Conservation (phyloP, 2,329 filamentous ascomycete genomes). For the Curvularia eragrostidis region DNA sequence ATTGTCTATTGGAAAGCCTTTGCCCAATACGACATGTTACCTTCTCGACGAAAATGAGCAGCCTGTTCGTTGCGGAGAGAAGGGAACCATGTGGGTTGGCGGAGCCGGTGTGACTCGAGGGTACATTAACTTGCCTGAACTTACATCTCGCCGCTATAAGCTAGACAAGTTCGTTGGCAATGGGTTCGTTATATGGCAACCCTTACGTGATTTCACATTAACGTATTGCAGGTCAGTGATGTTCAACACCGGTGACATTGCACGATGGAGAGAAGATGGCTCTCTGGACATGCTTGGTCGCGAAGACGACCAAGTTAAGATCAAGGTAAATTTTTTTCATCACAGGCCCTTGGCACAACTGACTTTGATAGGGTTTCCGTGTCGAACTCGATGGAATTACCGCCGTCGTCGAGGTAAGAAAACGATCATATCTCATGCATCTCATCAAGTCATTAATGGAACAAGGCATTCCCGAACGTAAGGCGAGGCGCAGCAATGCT, state of each 20-base stretch:
- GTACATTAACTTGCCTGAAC: slow-evolving; percentile 61
- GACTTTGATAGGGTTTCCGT: slow-evolving; percentile 58
- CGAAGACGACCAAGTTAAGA: slow-evolving; percentile 67
- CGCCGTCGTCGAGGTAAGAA: slow-evolving; percentile 31
- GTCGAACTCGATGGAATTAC: slow-evolving; percentile 66
- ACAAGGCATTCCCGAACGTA: slow-evolving; percentile 53
- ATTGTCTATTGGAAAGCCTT: slow-evolving; percentile 62
- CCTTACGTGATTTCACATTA: background rate
- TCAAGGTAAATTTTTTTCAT: slow-evolving; percentile 51
- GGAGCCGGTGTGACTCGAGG: slow-evolving; percentile 63
- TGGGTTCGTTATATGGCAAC: slow-evolving; percentile 51
- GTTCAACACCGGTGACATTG: slow-evolving; percentile 68
- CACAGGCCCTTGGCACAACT: slow-evolving; percentile 1
- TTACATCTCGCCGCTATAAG: slow-evolving; percentile 60
- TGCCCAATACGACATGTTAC: slow-evolving; percentile 64
- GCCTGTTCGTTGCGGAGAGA: slow-evolving; percentile 56
- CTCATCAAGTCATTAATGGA: slow-evolving; percentile 3
- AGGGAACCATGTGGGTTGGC: slow-evolving; percentile 65
- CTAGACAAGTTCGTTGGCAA: slow-evolving; percentile 60
- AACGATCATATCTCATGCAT: background rate
- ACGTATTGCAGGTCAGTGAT: slow-evolving; percentile 51
- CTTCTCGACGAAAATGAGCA: slow-evolving; percentile 58
- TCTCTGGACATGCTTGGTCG: slow-evolving; percentile 63
- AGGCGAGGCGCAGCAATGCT: slow-evolving; percentile 58
- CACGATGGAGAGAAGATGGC: slow-evolving; percentile 61